phyloP scores from a whole-genome alignment of 2,329 filamentous ascomycete genomes.

The Aureobasidium sp. region DNA sequence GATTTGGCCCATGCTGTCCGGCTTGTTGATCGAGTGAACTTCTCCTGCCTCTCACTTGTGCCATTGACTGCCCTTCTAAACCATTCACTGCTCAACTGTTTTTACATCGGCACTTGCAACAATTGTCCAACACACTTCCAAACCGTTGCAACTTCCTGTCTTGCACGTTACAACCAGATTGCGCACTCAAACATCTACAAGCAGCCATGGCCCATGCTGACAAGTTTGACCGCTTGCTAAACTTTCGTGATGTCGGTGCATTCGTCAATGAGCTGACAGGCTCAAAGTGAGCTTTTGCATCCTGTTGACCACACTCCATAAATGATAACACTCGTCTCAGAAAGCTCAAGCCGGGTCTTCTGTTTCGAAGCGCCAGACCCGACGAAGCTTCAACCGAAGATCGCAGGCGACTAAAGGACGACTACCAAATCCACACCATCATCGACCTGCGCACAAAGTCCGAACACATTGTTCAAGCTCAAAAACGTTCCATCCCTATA shows the following conservation, averaged over 20 bases:
- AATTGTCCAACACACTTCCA: neutral
- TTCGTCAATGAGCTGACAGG: constrained; percentile 54
- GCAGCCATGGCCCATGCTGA: constrained; percentile 1
- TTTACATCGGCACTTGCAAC: neutral
- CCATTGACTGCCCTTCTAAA: neutral
- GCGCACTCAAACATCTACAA: neutral
- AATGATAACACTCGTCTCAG: no score
- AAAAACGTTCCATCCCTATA: constrained; percentile 47
- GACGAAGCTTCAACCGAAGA: constrained; percentile 66
- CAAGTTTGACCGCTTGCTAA: constrained; percentile 53
- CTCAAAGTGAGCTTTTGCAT: constrained; percentile 38
- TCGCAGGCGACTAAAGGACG: constrained; percentile 47
- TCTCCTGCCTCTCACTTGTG: neutral
- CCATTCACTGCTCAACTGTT: no score
- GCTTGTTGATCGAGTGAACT: neutral
- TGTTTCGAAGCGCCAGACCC: constrained; percentile 61
- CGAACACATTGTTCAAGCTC: constrained; percentile 60
- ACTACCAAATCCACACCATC: constrained; percentile 59
- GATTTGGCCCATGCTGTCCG: neutral
- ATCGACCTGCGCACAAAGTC: constrained; percentile 74
- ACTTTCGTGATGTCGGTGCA: constrained; percentile 68
- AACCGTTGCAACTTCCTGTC: neutral
- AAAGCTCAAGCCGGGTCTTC: constrained; percentile 14
- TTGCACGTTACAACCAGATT: neutral
- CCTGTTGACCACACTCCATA: neutral